These are phyloP conservation scores for Vaccinium vitisidaea DNA, from an alignment of 148 eudicot genomes.

Conservation along the genomic window DNA sequence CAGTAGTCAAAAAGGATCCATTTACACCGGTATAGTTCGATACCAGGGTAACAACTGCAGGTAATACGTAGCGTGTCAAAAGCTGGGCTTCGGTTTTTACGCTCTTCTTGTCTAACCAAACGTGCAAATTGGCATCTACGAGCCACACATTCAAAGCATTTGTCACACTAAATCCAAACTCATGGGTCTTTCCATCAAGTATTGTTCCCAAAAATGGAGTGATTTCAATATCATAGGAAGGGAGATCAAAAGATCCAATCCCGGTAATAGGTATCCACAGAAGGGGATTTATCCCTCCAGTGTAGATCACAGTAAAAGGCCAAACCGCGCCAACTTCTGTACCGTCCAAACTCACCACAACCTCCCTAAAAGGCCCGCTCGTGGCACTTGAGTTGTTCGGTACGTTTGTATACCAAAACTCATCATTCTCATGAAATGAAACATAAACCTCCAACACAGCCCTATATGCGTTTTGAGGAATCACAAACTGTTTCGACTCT, in stretches of 20 bases:
- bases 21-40: slow-evolving; percentile 51
- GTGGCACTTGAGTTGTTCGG: slow-evolving; percentile 57
- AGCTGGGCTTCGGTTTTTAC: slow-evolving; percentile 47
- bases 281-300: slow-evolving; percentile 85
- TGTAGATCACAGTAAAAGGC: slow-evolving; percentile 84
- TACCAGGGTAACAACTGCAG: slow-evolving; percentile 23
- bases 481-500: slow-evolving; percentile 35
- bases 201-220: slow-evolving; percentile 70
- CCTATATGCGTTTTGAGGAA: slow-evolving; percentile 70
- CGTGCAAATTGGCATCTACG: slow-evolving; percentile 80
- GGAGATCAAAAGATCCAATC: slow-evolving; percentile 85
- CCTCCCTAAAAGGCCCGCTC: slow-evolving; percentile 87
- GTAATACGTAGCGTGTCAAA: slow-evolving; percentile 20
- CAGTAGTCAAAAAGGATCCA: slow-evolving; percentile 49
- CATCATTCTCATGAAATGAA: slow-evolving; percentile 84
- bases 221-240: slow-evolving; percentile 72
- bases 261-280: slow-evolving; percentile 82
- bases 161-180: slow-evolving; percentile 57
- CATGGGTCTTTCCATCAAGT: slow-evolving; percentile 64
- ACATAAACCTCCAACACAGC: slow-evolving; percentile 90
- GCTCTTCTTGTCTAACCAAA: slow-evolving; percentile 72
- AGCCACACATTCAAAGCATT: slow-evolving; percentile 84
- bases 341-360: slow-evolving; percentile 65
- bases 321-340: slow-evolving; percentile 65
- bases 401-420: slow-evolving; percentile 67